Base-by-base conservation (phyloP, 441 rosid species). In the Pelargonium cotyledonis region DNA sequence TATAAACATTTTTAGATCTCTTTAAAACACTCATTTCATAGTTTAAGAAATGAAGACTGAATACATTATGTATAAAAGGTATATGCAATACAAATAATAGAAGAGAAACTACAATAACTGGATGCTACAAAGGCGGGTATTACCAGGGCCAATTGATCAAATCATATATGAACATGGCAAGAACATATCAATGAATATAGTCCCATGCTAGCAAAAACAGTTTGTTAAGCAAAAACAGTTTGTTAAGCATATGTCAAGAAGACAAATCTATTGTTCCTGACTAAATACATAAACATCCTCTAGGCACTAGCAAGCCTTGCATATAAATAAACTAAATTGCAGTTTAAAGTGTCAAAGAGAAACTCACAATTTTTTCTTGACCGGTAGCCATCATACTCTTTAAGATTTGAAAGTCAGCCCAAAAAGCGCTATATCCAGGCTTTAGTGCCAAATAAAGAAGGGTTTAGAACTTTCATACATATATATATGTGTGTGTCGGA, bases 391-490 rank as follows among this genome's bases (percentile, higher is more conserved):
- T 10, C 62, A 57, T 19, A 57, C 26, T 57, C 26, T 57, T 16
- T 18, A 19, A 57, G 8, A 57, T 57, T 16, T 57, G 62, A 10
- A 57, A 57, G 29, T 57, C 62, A 16, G 7, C 62, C 23, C 62
- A 57, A 18, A 57, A 57, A 57, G 62, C 62, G 18, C 62, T 57
- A 18, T 57, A 57, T 18, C 26, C 62, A 57, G 62, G 62, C 62
- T 57, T 16, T 6, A 57, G 8, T 57, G 11, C 8, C 23, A 57
- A 57, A 57, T 18, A 14, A 57, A 6, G 8, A 18, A 18, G 26
- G 60, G 6, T 53, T 53, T 19, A n/a, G 19, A 53, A 5, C 1
- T 53, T 57, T 16, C 26, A 57, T 16, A 16, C 11, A 53, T 53
- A 57, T 7, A 18, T 57, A 14, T 9, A 14, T 57, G 26, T 12